Evolutionary conservation across 306 rosid species (phyloP).

Genomic region (Cucurbita moschata): DNA sequence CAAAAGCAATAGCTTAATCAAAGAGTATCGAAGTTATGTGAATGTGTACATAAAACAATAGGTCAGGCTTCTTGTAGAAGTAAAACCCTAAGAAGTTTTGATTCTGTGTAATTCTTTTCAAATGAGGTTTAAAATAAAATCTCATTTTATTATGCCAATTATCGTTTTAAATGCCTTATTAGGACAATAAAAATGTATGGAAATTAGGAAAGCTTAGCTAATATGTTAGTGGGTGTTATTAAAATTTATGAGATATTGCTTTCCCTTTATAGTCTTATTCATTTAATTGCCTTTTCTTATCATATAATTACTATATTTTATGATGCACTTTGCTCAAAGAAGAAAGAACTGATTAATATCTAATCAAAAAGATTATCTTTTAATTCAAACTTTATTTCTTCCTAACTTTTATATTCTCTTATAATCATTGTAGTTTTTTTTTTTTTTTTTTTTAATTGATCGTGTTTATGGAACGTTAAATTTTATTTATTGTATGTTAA

Average conservation of each 20-base stretch:
- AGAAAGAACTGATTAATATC: background rate
- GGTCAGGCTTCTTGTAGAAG: background rate
- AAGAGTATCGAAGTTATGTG: background rate
- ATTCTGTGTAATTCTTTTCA: too few species aligned
- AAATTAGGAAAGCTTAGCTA: too few species aligned
- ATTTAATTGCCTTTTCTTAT: background rate
- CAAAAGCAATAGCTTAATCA: too few species aligned
- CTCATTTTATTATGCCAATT: too few species aligned
- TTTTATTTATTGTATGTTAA: too few species aligned
- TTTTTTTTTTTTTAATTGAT: background rate
- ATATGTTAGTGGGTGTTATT: background rate
- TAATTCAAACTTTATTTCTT: too few species aligned
- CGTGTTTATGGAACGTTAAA: too few species aligned
- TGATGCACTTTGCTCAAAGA: background rate
- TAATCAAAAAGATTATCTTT: background rate
- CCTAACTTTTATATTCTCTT: background rate
- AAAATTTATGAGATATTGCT: background rate
- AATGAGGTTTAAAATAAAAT: too few species aligned
- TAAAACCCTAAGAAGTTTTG: background rate
- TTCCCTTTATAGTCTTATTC: background rate
- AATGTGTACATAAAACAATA: background rate
- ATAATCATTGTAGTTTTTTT: background rate
- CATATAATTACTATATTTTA: background rate
- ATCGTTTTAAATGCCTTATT: too few species aligned
- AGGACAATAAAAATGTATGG: too few species aligned